phyloP scores from a whole-genome alignment of 306 rosid species.

The Betula pendula region DNA sequence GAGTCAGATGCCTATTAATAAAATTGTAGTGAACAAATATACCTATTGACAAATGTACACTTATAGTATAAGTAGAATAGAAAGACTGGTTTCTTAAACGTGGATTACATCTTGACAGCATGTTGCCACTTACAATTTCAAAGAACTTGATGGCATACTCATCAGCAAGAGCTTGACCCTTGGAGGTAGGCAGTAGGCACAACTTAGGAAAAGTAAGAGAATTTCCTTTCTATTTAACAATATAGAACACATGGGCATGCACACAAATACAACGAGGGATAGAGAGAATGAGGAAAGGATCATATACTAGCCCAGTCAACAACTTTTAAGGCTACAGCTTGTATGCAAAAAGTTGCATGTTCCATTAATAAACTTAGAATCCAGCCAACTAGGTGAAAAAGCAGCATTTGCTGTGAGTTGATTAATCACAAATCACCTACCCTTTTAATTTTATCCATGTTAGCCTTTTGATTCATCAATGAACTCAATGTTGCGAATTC shows the following conservation, averaged over 20 bases:
- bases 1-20: too few species aligned
- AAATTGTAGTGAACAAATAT: too few species aligned
- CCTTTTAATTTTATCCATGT: slow-evolving; percentile 86
- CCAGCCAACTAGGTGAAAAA: slow-evolving; percentile 8
- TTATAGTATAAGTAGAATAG: slow-evolving; percentile 21
- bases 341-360: slow-evolving; percentile 1
- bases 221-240: not conserved
- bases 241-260: not conserved
- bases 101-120: slow-evolving; percentile 19
- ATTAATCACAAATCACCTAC: slow-evolving; percentile 33
- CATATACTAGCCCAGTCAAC: not conserved
- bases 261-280: not conserved
- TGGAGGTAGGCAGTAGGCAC: slow-evolving; percentile 82
- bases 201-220: slow-evolving; percentile 44
- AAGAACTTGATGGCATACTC: slow-evolving; percentile 86
- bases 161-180: too few species aligned
- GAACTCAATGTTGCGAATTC: slow-evolving; percentile 86
- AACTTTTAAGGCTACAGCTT: slow-evolving; percentile 1
- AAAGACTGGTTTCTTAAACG: slow-evolving; percentile 2
- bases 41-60: too few species aligned
- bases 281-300: not conserved
- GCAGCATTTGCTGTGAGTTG: slow-evolving; percentile 20
- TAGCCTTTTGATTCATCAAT: slow-evolving; percentile 93
- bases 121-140: slow-evolving; percentile 68
- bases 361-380: not conserved